These are phyloP conservation scores for Fusarium pilosicola DNA, from an alignment of 2,329 filamentous ascomycete genomes.

Conservation along the genomic window DNA sequence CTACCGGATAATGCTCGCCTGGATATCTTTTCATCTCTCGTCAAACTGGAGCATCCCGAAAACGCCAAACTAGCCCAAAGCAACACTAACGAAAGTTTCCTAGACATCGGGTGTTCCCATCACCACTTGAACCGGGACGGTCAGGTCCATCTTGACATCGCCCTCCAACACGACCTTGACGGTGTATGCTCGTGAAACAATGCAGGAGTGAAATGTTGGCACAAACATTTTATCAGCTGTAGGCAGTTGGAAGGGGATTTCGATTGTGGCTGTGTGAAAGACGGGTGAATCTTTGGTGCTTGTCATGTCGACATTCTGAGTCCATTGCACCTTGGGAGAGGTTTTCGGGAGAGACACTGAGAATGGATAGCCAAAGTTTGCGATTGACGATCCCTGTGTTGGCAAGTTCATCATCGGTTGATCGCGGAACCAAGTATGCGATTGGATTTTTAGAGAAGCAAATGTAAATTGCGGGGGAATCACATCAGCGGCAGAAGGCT, in stretches of 20 bases:
- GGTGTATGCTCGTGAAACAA: constrained; percentile 25
- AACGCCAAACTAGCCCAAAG: neutral
- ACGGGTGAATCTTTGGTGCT: constrained; percentile 16
- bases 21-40: constrained; percentile 33
- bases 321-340: constrained; percentile 15
- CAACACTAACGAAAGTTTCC: neutral
- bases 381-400: constrained; percentile 20
- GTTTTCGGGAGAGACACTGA: constrained; percentile 9
- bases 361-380: constrained; percentile 30
- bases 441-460: constrained; percentile 16
- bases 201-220: constrained; percentile 28
- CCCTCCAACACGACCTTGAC: constrained; percentile 29
- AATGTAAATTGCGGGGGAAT: constrained; percentile 27
- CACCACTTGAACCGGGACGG: constrained; percentile 27
- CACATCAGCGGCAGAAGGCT: constrained; percentile 17
- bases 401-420: constrained; percentile 27
- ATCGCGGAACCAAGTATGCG: constrained; percentile 40
- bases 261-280: constrained; percentile 31
- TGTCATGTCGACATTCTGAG: constrained; percentile 27
- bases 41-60: constrained; percentile 3
- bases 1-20: constrained; percentile 18
- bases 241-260: constrained; percentile 23
- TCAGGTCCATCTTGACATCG: constrained; percentile 32
- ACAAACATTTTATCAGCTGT: constrained; percentile 31
- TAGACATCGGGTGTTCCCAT: constrained; percentile 23